These are phyloP conservation scores for Lasiodiplodia citricola DNA, from an alignment of 2,329 filamentous ascomycete genomes.

Conservation along the genomic window DNA sequence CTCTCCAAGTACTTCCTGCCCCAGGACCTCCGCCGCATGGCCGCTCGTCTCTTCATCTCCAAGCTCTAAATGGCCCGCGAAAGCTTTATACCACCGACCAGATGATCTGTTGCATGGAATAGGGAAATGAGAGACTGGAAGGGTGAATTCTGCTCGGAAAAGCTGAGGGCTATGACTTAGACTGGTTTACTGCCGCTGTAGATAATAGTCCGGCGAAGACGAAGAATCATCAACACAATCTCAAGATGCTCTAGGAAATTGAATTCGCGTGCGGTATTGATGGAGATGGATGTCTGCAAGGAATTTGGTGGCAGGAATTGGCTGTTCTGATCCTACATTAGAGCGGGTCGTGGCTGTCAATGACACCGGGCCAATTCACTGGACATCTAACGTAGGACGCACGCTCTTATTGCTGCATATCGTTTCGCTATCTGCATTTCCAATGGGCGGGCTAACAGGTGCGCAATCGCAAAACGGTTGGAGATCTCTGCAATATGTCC, in stretches of 20 bases:
- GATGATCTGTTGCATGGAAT: constrained; percentile 5
- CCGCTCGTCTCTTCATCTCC: constrained; percentile 51
- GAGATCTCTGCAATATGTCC: no score
- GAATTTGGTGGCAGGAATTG: not conserved
- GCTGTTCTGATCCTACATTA: not conserved
- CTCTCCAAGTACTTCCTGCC: constrained; percentile 52
- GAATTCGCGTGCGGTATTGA: not conserved
- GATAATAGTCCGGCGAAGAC: constrained; percentile 10
- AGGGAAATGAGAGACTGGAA: not conserved
- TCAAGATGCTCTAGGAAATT: not conserved
- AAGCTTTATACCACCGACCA: constrained; percentile 15
- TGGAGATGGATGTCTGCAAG: not conserved
- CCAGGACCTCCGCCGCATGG: constrained; percentile 48
- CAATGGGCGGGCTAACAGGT: no score
- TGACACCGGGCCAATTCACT: not conserved
- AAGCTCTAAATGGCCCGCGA: constrained; percentile 42
- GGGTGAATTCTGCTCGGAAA: not conserved
- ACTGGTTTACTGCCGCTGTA: constrained; percentile 9
- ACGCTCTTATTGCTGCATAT: no score
- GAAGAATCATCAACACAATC: constrained; percentile 13
- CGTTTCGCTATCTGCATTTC: no score
- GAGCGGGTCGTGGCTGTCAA: not conserved
- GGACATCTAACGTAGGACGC: no score
- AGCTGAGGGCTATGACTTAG: constrained; percentile 1
- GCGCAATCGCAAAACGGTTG: no score